Percentiles rank a stretch among this genome's conserved stretches.
Evolutionary conservation across 176 grass and related monocot genomes (phyloP).

Genomic region (Rhynchospora tenuis): DNA sequence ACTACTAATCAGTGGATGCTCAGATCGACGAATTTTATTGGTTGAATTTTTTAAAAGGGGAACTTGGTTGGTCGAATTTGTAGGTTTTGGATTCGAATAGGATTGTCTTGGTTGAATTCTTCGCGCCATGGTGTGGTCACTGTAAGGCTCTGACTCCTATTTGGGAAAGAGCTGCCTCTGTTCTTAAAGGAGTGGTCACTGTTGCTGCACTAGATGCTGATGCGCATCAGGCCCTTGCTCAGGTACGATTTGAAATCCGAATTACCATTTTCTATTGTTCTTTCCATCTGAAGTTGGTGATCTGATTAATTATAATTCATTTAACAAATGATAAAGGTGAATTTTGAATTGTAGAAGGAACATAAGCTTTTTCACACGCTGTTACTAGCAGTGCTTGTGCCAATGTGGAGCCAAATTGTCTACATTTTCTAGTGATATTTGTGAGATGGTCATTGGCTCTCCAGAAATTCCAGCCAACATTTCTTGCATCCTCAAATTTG

Average conservation of each 20-base stretch:
- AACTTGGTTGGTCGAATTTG: not conserved
- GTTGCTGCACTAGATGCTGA: constrained; percentile 87
- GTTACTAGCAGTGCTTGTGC: not conserved
- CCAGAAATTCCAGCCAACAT: not conserved
- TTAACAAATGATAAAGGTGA: not conserved
- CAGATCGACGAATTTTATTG: constrained; percentile 30
- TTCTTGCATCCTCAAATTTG: not conserved
- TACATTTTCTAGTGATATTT: not conserved
- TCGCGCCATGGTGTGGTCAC: constrained; percentile 97
- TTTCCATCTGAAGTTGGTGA: not conserved
- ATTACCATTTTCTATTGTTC: not conserved
- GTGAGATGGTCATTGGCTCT: not conserved
- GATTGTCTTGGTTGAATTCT: constrained; percentile 95
- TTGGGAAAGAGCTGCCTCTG: constrained; percentile 84
- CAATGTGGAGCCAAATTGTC: not conserved
- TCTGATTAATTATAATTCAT: not conserved
- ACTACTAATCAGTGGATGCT: not conserved
- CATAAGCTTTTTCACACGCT: not conserved
- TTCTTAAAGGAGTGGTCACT: constrained; percentile 85
- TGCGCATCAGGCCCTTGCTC: constrained; percentile 72
- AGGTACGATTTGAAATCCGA: constrained; percentile 36
- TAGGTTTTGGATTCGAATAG: constrained; percentile 89
- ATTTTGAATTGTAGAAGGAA: not conserved
- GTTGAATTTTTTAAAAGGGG: not conserved
- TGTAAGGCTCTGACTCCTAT: constrained; percentile 83